phyloP scores from a whole-genome alignment of 805 yeast species.

The Candida pseudofarinosa region DNA sequence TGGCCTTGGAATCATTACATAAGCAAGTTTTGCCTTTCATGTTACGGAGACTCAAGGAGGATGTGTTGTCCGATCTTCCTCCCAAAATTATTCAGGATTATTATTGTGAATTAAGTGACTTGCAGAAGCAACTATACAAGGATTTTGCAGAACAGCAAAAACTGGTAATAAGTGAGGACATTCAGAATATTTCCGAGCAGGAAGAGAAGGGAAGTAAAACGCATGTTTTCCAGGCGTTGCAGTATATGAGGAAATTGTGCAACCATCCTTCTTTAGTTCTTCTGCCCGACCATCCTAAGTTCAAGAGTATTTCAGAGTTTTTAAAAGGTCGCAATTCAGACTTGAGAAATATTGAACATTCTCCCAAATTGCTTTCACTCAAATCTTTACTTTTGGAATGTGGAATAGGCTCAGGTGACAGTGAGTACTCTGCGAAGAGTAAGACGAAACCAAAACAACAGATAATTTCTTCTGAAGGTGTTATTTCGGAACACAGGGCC shows the following conservation, averaged over 20 bases:
- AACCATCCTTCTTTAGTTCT: slow-evolving; percentile 93
- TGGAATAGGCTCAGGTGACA: slow-evolving; percentile 68
- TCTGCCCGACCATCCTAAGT: slow-evolving; percentile 79
- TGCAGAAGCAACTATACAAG: slow-evolving; percentile 82
- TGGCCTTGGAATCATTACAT: slow-evolving; percentile 92
- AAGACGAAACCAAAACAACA: slow-evolving; percentile 33
- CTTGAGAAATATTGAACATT: slow-evolving; percentile 71
- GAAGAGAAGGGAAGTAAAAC: slow-evolving; percentile 59
- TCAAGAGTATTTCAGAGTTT: slow-evolving; percentile 57
- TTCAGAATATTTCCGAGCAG: slow-evolving; percentile 33
- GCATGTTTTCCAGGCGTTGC: slow-evolving; percentile 95
- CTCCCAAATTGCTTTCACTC: slow-evolving; percentile 86
- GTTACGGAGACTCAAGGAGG: slow-evolving; percentile 93
- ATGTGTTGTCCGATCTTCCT: slow-evolving; percentile 91
- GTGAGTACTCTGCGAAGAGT: slow-evolving; percentile 25
- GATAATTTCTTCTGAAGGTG: slow-evolving; percentile 48
- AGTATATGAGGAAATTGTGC: slow-evolving; percentile 94
- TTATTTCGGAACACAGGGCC: slow-evolving; percentile 93
- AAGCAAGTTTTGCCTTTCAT: slow-evolving; percentile 95
- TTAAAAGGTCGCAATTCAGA: slow-evolving; percentile 55
- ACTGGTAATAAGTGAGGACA: slow-evolving; percentile 60
- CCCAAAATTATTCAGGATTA: slow-evolving; percentile 98
- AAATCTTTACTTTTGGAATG: slow-evolving; percentile 81
- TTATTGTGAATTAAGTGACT: slow-evolving; percentile 90
- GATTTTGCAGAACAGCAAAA: slow-evolving; percentile 89